A percentile compares a stretch with the other conserved stretches of the same genome.
Conservation (phyloP, 1,284 basidiomycete genomes). For the Fomes fomentarius region DNA sequence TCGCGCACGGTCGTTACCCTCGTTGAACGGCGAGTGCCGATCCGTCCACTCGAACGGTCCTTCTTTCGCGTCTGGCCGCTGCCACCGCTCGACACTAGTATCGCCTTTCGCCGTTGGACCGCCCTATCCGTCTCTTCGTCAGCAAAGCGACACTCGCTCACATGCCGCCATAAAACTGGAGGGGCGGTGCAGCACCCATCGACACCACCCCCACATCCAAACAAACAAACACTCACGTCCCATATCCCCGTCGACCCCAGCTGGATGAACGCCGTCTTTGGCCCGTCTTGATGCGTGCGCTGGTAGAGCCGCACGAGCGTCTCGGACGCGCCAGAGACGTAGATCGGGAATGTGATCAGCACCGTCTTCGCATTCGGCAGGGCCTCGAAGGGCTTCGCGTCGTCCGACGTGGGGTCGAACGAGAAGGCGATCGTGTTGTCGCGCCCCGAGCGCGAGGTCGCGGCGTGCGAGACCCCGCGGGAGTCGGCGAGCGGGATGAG, state of each 20-base stretch:
- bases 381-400: constrained; percentile 41
- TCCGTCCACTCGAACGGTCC: constrained; percentile 41
- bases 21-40: constrained; percentile 50
- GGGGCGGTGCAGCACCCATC: not conserved
- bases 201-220: not conserved
- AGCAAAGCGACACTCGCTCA: too few relatives aligned
- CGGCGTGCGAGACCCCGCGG: constrained; percentile 48
- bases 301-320: constrained; percentile 39
- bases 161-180: not conserved
- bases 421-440: constrained; percentile 49
- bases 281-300: constrained; percentile 32
- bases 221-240: constrained; percentile 42
- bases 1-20: constrained; percentile 44
- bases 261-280: constrained; percentile 49
- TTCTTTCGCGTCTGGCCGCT: not conserved
- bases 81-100: not conserved
- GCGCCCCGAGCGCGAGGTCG: constrained; percentile 57
- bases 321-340: constrained; percentile 45
- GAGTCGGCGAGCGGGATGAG: constrained; percentile 56
- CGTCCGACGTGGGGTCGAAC: constrained; percentile 48
- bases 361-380: constrained; percentile 63
- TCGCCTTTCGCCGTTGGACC: constrained; percentile 17
- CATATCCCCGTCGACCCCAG: constrained; percentile 68
- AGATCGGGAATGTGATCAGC: constrained; percentile 66
- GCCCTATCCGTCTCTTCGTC: constrained; percentile 1